Evolutionary conservation across 768 basidiomycete species (phyloP).

Genomic region (Mycena indigotica): DNA sequence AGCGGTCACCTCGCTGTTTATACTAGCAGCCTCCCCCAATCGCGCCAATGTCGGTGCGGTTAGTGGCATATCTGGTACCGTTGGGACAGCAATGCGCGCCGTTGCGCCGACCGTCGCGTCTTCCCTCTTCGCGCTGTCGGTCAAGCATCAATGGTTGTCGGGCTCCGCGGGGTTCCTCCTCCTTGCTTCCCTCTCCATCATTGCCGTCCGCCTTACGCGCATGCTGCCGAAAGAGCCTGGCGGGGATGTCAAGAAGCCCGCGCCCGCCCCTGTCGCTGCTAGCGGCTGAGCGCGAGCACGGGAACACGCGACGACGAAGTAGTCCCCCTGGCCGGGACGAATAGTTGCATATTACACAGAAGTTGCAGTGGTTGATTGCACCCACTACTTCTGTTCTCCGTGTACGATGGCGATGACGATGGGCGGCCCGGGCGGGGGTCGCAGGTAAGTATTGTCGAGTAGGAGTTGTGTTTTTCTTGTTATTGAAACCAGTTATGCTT

Average conservation of each 20-base stretch:
- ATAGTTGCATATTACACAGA: slow-evolving; percentile 1
- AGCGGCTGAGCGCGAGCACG: not conserved
- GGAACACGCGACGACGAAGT: not conserved
- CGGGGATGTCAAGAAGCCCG: not conserved
- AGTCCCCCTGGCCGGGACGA: not conserved
- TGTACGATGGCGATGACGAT: no score
- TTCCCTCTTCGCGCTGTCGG: slow-evolving; percentile 12
- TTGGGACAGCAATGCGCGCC: slow-evolving; percentile 1
- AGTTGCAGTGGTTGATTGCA: not conserved
- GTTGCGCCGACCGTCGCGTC: slow-evolving; percentile 11
- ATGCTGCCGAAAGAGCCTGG: not conserved
- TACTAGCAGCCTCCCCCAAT: slow-evolving; percentile 7
- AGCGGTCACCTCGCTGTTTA: slow-evolving; percentile 10
- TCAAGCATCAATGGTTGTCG: not conserved
- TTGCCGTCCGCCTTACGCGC: not conserved
- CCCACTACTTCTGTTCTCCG: not conserved
- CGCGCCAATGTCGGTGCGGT: not conserved
- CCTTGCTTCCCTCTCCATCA: not conserved
- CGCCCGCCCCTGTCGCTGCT: not conserved
- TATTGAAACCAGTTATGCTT: no score
- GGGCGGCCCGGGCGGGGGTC: no score
- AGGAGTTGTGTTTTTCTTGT: no score
- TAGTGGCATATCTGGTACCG: slow-evolving; percentile 8
- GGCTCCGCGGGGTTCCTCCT: not conserved
- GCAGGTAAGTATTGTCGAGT: no score